Evolutionary conservation across 2,329 filamentous ascomycete genomes (phyloP), one percentile per base, ranked within the genome.

Genomic region (Fusarium sp.): DNA sequence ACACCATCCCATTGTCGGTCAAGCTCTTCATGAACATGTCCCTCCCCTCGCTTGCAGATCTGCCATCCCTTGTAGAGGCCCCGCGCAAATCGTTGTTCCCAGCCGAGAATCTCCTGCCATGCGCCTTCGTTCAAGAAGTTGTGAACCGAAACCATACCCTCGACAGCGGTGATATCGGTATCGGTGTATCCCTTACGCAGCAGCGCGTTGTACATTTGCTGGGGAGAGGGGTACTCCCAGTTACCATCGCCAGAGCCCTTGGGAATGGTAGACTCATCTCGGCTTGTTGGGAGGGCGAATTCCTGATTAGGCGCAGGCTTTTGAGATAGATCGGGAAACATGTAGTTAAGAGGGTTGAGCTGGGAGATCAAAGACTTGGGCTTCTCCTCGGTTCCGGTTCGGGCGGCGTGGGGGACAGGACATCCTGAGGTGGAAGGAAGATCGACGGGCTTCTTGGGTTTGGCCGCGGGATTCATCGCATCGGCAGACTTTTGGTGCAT

Each of bases 191-290:
- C 96, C 81, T 99, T 99, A 69, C 96, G 91, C 66, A 98, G 84
- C 82, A 99, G 91, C 10, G 96, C 96, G 77, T 99, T 98, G 85
- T 98, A 99, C 96, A 99, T 99, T 81, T 99, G 96, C 83, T 99
- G 96, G 1, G 96, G 95, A 0, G 94, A 98, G 0, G 96, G 96
- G 78, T 99, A 99, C 80, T 98, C 96, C 96, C 96, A 99, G 75
- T 93, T 97, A 46, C 90, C 88, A 53, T 90, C 86, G 47, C 89
- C 87, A 63, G 92, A 89, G 75, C 92, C 93, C 72, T 92, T 92
- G n/a, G 96, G 96, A 73, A 99, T 99, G 2, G 94, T 94, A 2
- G 93, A 97, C 29, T 87, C 83, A 80, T 98, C 94, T 72, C 96
- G 92, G 9, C 90, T 87, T 3, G 94, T 92, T 1, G 94, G 92